These are phyloP conservation scores for Ascochyta rabiei DNA, from an alignment of 2,329 filamentous ascomycete genomes.

Conservation along the genomic window DNA sequence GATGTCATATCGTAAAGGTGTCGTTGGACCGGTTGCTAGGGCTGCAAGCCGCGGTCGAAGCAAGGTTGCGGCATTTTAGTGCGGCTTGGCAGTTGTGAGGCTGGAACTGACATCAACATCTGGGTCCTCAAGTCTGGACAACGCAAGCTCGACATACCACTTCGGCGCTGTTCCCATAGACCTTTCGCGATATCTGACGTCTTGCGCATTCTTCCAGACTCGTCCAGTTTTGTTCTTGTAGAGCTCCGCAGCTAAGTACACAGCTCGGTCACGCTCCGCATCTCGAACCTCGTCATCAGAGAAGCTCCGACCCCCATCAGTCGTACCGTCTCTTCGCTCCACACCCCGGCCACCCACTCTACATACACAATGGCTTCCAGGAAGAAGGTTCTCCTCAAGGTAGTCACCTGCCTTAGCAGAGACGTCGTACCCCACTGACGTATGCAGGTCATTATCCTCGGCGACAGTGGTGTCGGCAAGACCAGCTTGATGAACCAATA, in stretches of 20 bases:
- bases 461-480: constrained; percentile 98
- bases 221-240: not conserved
- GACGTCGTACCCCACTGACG: constrained; percentile 19
- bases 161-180: not conserved
- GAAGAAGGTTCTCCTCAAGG: constrained; percentile 92
- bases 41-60: not conserved
- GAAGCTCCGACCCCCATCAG: constrained; percentile 4
- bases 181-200: not conserved
- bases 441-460: constrained; percentile 91
- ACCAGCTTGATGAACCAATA: constrained; percentile 99
- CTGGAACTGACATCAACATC: constrained; percentile 18
- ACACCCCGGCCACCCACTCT: constrained; percentile 3
- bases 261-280: constrained; percentile 2
- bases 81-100: constrained; percentile 6
- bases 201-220: constrained; percentile 1
- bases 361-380: constrained; percentile 42
- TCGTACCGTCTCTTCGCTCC: constrained; percentile 11
- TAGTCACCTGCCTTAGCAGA: constrained; percentile 48
- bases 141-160: constrained; percentile 6
- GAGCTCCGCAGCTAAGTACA: not conserved
- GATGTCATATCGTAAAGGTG: too few species aligned
- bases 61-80: not conserved
- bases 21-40: not conserved
- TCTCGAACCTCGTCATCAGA: constrained; percentile 9
- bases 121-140: not conserved